Base-by-base conservation (phyloP, 352 stramenopile species). In the Globisporangium splendens region DNA sequence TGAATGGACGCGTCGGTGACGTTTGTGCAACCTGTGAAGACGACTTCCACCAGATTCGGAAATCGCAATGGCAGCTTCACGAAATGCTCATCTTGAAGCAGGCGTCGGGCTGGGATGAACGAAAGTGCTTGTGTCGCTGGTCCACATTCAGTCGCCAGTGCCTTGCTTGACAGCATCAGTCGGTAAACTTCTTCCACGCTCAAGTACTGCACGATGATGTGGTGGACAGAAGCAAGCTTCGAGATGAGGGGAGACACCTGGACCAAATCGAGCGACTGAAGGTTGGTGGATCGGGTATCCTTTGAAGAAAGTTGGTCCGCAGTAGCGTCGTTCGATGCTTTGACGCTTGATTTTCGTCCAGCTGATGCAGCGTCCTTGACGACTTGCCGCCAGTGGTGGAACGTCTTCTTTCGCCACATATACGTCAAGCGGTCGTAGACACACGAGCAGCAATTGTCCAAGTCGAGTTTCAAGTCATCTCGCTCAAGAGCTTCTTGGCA, bases 331-430 rank as follows among this genome's bases (percentile, higher is more conserved):
- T 44, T n/a, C 10, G 17, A n/a, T 44, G 39, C 39, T n/a, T 18
- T 12, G 39, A n/a, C 39, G 39, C 39, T n/a, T 1, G 39, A 15
- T 8, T 18, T 44, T n/a, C 13, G 1, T 44, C 13, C 57, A 50
- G 21, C 60, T 48, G 38, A 61, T 1, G 24, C 55, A 51, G 38
- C 43, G 17, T 53, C 58, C 50, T 56, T 68, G 35, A 81, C 71
- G 2, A 65, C 63, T 54, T 88, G 72, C 17, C 75, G 70, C 81
- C 78, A 91, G 61, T 84, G 78, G 58, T 88, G 73, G 57, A 91
- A 91, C 2, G 71, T 86, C 65, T 89, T 88, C 69, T 91, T 91
- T 57, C 79, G 75, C 69, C 77, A 83, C 73, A 89, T 81, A 59
- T 89, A 88, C 38, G 73, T 86, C 48, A 89, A 63, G 8, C 81